phyloP scores from a whole-genome alignment of 2,329 filamentous ascomycete species.

The Ascochyta koolunga region DNA sequence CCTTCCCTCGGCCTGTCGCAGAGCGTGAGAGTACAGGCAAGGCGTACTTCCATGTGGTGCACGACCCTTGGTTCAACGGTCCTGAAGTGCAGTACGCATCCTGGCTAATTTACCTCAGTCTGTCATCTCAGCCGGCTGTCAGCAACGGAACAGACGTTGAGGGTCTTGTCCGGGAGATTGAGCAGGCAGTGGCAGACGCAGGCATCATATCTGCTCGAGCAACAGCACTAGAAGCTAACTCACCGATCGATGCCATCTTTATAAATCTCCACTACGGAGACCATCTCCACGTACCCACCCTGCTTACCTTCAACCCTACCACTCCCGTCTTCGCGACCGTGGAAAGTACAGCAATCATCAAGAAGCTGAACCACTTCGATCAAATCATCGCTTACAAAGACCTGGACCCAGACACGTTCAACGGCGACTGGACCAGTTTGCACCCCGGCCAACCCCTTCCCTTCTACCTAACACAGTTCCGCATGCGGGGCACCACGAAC shows the following conservation, averaged over 20 bases:
- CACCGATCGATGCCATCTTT: constrained; percentile 7
- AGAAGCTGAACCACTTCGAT: not conserved
- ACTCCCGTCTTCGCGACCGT: constrained; percentile 8
- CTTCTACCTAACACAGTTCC: constrained; percentile 8
- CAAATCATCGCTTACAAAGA: not conserved
- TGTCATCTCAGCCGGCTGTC: not conserved
- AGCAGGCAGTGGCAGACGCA: not conserved
- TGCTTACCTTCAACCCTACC: not conserved
- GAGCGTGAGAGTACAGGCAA: constrained; percentile 8
- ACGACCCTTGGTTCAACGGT: constrained; percentile 10
- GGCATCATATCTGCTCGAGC: not conserved
- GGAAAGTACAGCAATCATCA: not conserved
- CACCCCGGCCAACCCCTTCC: constrained; percentile 6
- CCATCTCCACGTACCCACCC: constrained; percentile 9
- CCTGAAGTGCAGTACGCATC: not conserved
- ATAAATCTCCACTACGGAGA: constrained; percentile 7
- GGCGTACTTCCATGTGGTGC: constrained; percentile 11
- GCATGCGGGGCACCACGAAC: constrained; percentile 11
- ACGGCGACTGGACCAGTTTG: not conserved
- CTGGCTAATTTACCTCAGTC: not conserved
- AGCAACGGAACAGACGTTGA: not conserved
- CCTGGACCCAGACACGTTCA: not conserved
- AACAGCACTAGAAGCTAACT: too few relatives aligned
- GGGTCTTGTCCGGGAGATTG: not conserved
- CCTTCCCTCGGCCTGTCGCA: constrained; percentile 5